phyloP scores from a whole-genome alignment of 495 filamentous ascomycete genomes.

The Hamigera avellanea region DNA sequence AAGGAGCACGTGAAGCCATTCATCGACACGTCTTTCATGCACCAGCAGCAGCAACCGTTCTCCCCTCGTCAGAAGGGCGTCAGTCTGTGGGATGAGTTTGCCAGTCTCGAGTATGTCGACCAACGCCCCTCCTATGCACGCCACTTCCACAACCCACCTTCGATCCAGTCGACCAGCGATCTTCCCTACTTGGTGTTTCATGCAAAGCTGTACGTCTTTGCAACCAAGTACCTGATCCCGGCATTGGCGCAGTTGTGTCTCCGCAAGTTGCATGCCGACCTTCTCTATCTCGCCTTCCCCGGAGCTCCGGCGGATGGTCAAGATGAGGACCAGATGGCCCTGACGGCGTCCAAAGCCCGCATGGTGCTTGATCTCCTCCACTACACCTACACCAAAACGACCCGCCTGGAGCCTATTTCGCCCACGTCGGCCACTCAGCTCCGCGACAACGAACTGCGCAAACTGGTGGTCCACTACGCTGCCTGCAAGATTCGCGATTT shows the following conservation, averaged over 20 bases:
- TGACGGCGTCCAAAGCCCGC: constrained; percentile 17
- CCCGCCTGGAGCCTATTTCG: constrained; percentile 31
- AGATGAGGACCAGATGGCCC: constrained; percentile 8
- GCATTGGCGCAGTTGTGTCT: constrained; percentile 34
- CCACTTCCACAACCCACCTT: constrained; percentile 4
- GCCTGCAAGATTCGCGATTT: constrained; percentile 34
- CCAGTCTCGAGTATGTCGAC: constrained; percentile 23
- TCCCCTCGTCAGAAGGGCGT: constrained; percentile 19
- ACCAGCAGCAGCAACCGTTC: neutral
- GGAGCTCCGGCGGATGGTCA: constrained; percentile 8
- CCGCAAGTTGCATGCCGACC: constrained; percentile 27
- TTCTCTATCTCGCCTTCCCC: constrained; percentile 20
- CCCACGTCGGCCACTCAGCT: constrained; percentile 32
- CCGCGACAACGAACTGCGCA: constrained; percentile 33
- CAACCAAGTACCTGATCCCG: constrained; percentile 32
- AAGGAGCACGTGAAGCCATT: constrained; percentile 19
- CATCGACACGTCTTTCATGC: constrained; percentile 32
- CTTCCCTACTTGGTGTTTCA: constrained; percentile 35
- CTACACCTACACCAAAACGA: constrained; percentile 32
- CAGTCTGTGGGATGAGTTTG: constrained; percentile 32
- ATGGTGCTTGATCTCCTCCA: constrained; percentile 31
- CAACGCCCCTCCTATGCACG: constrained; percentile 5
- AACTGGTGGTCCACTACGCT: constrained; percentile 31
- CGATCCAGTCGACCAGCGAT: constrained; percentile 5
- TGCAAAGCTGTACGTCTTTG: constrained; percentile 37